These are phyloP conservation scores for Apiospora phragmitis DNA, from an alignment of 2,329 filamentous ascomycete species.

Conservation along the genomic window DNA sequence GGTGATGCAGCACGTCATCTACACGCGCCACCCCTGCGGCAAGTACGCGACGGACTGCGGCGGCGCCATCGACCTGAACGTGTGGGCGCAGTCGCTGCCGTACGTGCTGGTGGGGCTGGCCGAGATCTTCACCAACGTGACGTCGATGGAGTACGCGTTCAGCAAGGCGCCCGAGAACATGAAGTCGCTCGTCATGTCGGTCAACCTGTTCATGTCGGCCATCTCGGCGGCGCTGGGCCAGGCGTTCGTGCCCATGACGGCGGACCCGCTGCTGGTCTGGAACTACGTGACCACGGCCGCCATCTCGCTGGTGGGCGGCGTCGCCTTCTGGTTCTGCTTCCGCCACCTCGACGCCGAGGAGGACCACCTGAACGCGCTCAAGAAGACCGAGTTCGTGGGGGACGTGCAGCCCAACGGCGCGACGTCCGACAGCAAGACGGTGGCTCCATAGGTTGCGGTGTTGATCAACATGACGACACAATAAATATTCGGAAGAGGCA, in stretches of 20 bases:
- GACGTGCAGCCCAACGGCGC: neutral
- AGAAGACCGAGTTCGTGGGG: conserved; percentile 10
- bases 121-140: conserved; percentile 62
- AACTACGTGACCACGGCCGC: conserved; percentile 68
- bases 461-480: neutral
- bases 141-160: conserved; percentile 67
- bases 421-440: neutral
- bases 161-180: conserved; percentile 67
- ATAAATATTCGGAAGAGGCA: neutral
- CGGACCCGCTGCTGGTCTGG: conserved; percentile 45
- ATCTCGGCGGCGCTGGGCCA: conserved; percentile 53
- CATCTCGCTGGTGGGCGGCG: conserved; percentile 62
- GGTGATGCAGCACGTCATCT: conserved; percentile 59
- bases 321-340: conserved; percentile 70
- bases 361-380: conserved; percentile 59
- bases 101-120: conserved; percentile 53
- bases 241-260: conserved; percentile 41
- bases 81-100: conserved; percentile 53
- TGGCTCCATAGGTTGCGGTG: neutral
- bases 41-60: conserved; percentile 29
- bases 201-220: conserved; percentile 59
- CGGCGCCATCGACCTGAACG: conserved; percentile 43
- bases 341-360: conserved; percentile 65
- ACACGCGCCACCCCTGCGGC: conserved; percentile 52
- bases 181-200: conserved; percentile 58